Base-by-base conservation (phyloP, 2,329 filamentous ascomycete genomes). In the Botrytis fabae region DNA sequence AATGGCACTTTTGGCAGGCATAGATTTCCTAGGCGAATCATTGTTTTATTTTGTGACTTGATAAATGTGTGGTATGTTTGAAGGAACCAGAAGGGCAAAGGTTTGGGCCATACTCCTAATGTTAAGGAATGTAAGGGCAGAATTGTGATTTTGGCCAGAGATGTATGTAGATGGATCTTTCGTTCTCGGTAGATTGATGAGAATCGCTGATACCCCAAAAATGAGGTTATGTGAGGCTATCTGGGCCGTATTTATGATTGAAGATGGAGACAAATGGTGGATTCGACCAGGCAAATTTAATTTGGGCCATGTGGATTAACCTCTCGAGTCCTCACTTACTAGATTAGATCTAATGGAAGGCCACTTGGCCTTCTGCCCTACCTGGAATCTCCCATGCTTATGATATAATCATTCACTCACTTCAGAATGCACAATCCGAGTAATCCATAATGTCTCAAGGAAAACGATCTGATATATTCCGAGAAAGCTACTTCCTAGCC, bases 401-500 rank as follows among this genome's bases (percentile, higher is more conserved):
- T 57, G 48, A 69, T 48, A 69, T 25, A 25, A 57, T 69, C 63
- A 72, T n/a, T 70, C 57, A 70, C 28, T 64, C 42, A 72, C 2
- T 46, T 68, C 51, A 60, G 20, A 48, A 12, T 22, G 51, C 22
- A 60, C 22, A 60, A 20, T 60, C 51, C 12, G 35, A 69, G 44
- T 28, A n/a, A 38, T 62, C 68, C 32, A 68, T n/a, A 28, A 48
- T 35, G 44, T 35, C 28, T 61, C 62, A 72, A 72, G 62, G 62
- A 72, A 68, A 72, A 61, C 40, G 70, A 72, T 40, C 70, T 72
- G 62, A 72, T 72, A 72, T 72, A 72, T 72, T 72, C 51, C 62
- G 70, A 68, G 51, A 72, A 72, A 72, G 70, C 70, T 68, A 69
- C 28, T 69, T 46, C 54, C 62, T 72, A 73, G 66, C 40, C 61